A percentile compares a stretch with the other conserved stretches of the same genome.
Conservation (phyloP, 2,329 filamentous ascomycete genomes). For the Diplodia mutila region DNA sequence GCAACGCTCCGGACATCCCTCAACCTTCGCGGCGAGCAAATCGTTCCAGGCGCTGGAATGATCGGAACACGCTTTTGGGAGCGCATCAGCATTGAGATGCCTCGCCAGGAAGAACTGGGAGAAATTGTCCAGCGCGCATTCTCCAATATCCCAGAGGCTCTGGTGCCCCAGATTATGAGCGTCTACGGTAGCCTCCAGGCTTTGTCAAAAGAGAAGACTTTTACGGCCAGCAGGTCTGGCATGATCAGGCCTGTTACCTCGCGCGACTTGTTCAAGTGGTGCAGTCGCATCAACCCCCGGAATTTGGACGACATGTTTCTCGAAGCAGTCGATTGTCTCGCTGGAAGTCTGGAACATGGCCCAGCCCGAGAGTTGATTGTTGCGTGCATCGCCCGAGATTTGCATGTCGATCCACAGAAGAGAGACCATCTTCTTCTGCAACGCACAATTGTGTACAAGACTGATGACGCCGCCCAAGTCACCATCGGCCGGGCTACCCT, state of each 20-base stretch:
- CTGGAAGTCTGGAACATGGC: conserved; percentile 73
- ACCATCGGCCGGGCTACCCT: conserved; percentile 53
- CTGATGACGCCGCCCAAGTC: conserved; percentile 39
- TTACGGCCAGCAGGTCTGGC: conserved; percentile 58
- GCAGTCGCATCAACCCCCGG: conserved; percentile 72
- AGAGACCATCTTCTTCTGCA: conserved; percentile 75
- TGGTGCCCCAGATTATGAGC: conserved; percentile 58
- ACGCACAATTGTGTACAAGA: conserved; percentile 61
- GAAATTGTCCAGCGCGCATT: conserved; percentile 57
- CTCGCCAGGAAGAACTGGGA: conserved; percentile 70
- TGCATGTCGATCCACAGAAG: conserved; percentile 82
- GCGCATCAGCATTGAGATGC: conserved; percentile 68
- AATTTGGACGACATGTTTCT: conserved; percentile 82
- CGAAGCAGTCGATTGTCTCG: conserved; percentile 91
- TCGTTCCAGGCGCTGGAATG: conserved; percentile 68
- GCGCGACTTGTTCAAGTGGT: conserved; percentile 90
- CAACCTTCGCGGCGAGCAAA: conserved; percentile 71
- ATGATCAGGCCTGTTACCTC: conserved; percentile 67
- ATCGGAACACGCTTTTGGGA: conserved; percentile 89
- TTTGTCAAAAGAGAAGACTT: conserved; percentile 48
- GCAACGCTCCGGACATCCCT: conserved; percentile 79
- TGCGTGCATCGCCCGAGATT: conserved; percentile 76
- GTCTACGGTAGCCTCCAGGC: conserved; percentile 55
- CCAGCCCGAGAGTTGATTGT: conserved; percentile 64
- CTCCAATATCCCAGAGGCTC: conserved; percentile 47